phyloP scores from a whole-genome alignment of 192 early-diverging fungal genomes.

The Allomyces arbusculus region DNA sequence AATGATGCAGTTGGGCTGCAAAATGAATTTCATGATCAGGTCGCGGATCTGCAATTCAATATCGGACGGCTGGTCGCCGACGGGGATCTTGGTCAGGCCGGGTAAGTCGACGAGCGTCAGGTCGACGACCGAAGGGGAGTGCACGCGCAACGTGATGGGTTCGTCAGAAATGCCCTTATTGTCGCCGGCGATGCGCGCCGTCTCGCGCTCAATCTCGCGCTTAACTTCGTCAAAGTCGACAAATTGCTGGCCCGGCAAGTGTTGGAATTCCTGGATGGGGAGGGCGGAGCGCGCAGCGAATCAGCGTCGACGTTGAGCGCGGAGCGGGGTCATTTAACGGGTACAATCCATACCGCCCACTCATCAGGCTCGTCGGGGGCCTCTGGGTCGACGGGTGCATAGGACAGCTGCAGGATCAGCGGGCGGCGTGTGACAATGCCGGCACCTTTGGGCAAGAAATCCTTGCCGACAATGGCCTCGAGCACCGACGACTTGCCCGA shows the following conservation, averaged over 20 bases:
- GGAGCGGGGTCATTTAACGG: too few species aligned
- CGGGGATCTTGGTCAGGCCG: constrained; percentile 53
- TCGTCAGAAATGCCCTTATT: constrained; percentile 60
- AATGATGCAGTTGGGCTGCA: constrained; percentile 69
- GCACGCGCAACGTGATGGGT: constrained; percentile 57
- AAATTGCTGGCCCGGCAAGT: constrained; percentile 49
- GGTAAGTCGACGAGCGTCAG: constrained; percentile 64
- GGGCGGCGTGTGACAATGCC: constrained; percentile 70
- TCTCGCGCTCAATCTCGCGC: constrained; percentile 61
- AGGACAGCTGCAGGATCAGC: constrained; percentile 58
- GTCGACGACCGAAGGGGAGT: constrained; percentile 52
- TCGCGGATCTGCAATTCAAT: constrained; percentile 61
- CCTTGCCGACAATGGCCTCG: constrained; percentile 89
- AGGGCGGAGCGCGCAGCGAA: too few species aligned
- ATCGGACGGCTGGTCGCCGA: constrained; percentile 63
- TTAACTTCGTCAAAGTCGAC: constrained; percentile 55
- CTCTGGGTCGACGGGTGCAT: constrained; percentile 12
- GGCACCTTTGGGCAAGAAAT: constrained; percentile 86
- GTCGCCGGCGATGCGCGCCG: constrained; percentile 48
- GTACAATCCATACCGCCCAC: neutral
- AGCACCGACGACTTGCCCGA: constrained; percentile 92
- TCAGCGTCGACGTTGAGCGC: too few species aligned
- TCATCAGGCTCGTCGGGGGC: neutral
- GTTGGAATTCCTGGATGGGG: constrained; percentile 33
- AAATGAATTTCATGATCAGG: constrained; percentile 56